Evolutionary conservation across 1,284 basidiomycete genomes (phyloP).

Genomic region (Termitomyces sp.): DNA sequence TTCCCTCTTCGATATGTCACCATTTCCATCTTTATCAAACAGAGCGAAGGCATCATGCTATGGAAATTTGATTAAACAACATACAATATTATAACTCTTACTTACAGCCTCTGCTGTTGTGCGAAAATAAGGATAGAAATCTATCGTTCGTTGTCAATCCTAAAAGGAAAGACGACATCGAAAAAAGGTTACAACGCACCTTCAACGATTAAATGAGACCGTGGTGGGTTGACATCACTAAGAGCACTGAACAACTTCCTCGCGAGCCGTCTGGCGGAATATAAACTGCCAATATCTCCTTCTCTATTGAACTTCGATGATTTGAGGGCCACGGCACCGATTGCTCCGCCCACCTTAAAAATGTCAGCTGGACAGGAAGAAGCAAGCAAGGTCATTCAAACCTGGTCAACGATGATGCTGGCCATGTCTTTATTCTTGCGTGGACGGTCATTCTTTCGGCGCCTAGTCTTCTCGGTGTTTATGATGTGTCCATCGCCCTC

Average conservation of each 20-base stretch:
- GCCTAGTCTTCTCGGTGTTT: conserved; percentile 10
- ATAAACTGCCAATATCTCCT: conserved; percentile 51
- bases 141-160: conserved; percentile 26
- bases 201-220: conserved; percentile 60
- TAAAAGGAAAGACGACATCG: not conserved
- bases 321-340: conserved; percentile 69
- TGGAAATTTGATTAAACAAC: not conserved
- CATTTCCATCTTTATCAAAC: conserved; percentile 83
- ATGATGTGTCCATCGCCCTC: conserved; percentile 13
- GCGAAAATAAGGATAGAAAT: conserved; percentile 76
- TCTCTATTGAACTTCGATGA: conserved; percentile 57
- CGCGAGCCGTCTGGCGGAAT: conserved; percentile 70
- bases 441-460: conserved; percentile 31
- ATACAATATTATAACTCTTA: conserved; percentile 10
- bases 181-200: conserved; percentile 35
- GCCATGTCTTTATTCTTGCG: conserved; percentile 52
- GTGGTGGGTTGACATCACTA: conserved; percentile 54
- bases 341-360: conserved; percentile 48
- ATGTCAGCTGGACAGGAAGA: not conserved
- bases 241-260: conserved; percentile 69
- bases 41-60: conserved; percentile 69
- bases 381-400: conserved; percentile 22
- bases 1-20: conserved; percentile 75
- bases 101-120: conserved; percentile 66
- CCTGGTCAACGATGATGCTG: conserved; percentile 65